These are phyloP conservation scores for Triticum dicoccoides DNA, from an alignment of 176 grass and related monocot genomes.

Conservation along the genomic window DNA sequence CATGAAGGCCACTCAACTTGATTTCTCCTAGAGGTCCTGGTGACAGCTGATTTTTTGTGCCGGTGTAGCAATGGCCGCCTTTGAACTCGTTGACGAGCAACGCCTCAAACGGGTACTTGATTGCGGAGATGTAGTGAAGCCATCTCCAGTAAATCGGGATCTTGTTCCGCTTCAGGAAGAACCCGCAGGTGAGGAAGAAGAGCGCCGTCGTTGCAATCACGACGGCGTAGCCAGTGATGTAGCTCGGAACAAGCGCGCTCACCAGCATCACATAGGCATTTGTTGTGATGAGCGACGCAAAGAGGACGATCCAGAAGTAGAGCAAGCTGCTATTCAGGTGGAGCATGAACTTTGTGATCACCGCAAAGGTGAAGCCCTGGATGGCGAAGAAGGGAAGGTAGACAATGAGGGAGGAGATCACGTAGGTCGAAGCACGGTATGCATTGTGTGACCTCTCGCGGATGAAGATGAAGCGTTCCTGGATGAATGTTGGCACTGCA, in stretches of 20 bases:
- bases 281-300: constrained; percentile 70
- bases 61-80: constrained; percentile 40
- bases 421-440: constrained; percentile 84
- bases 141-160: constrained; percentile 73
- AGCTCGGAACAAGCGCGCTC: constrained; percentile 67
- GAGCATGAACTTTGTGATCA: constrained; percentile 71
- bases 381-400: constrained; percentile 65
- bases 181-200: constrained; percentile 74
- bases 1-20: constrained; percentile 11
- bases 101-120: constrained; percentile 93
- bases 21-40: constrained; percentile 32
- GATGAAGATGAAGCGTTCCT: constrained; percentile 90
- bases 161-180: constrained; percentile 64
- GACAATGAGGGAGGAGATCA: constrained; percentile 69
- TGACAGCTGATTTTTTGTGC: constrained; percentile 26
- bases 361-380: constrained; percentile 67
- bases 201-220: constrained; percentile 67
- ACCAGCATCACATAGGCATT: constrained; percentile 83
- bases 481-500: constrained; percentile 73
- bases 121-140: constrained; percentile 84
- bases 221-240: constrained; percentile 68
- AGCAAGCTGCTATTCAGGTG: constrained; percentile 46
- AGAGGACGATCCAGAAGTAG: constrained; percentile 66
- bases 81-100: constrained; percentile 79
- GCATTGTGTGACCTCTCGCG: constrained; percentile 78